Evolutionary conservation across 495 filamentous ascomycete species (phyloP), one percentile per base, ranked within the genome.

Genomic region (Barbatosphaeria neglecta): DNA sequence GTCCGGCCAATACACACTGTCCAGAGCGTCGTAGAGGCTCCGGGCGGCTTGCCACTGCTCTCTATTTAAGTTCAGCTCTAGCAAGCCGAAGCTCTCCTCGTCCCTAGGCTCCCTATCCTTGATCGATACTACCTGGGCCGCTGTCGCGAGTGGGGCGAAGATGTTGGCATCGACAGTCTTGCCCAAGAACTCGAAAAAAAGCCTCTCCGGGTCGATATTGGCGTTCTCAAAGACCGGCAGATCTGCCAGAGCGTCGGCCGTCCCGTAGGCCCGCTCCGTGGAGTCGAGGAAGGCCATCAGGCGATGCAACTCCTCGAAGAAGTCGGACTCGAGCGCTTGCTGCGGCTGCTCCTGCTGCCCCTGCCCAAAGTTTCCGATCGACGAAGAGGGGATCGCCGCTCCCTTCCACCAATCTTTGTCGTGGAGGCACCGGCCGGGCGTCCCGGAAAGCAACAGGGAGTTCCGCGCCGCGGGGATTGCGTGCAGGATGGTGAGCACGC

Each of bases 351-450:
- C 63, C 15, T 69, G 68, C 33, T 70, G 53, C n/a, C 73, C 54
- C 15, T 76, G 70, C n/a, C 80, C 70, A n/a, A n/a, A n/a, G n/a
- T n/a, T n/a, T n/a, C n/a, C n/a, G n/a, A n/a, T n/a, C 27, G 74
- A 76, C 10, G 79, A 72, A 2, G 69, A 62, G 27, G 73, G 66
- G 25, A 90, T 84, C 0, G 69, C 50, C 9, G 74, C 70, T 6
- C 89, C 90, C 53, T 80, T 81, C 90, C 90, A 96, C 90, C 90
- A 96, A 19, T 90, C 79, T 8, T 73, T 60, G 48, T 84, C 72
- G 46, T 75, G 65, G 1, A 83, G 84, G 51, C 92, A 93, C 44
- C 81, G 74, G 23, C 54, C 56, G 4, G 80, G 67, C 24, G 63
- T 66, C 55, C 50, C 68, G 58, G 31, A 72, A 18, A 74, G 67